Evolutionary conservation across 306 rosid species (phyloP).

Genomic region (Ceratonia siliqua): DNA sequence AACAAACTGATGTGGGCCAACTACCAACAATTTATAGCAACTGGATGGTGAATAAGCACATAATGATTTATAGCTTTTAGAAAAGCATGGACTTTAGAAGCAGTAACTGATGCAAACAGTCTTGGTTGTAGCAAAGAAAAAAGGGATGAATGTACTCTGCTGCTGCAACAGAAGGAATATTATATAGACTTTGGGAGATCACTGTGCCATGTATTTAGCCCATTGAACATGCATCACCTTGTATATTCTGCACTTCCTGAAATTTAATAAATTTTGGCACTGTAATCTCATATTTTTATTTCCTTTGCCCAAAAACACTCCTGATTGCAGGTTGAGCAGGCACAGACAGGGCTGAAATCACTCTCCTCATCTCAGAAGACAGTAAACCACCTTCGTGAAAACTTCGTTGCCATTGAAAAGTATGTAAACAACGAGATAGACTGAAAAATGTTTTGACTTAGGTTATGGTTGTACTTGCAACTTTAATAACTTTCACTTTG

Average conservation of each 20-base stretch:
- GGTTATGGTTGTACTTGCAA: conserved; percentile 20
- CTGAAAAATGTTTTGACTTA: conserved; percentile 21
- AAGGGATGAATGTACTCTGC: not conserved
- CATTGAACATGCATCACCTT: conserved; percentile 12
- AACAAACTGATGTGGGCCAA: not conserved
- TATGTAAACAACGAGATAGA: conserved; percentile 50
- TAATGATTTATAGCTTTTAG: not conserved
- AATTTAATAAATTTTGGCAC: conserved; percentile 26
- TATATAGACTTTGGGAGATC: conserved; percentile 22
- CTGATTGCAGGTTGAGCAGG: conserved; percentile 85
- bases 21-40: not conserved
- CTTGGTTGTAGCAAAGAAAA: not conserved
- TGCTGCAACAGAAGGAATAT: conserved; percentile 9
- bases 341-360: conserved; percentile 84
- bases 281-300: conserved; percentile 25
- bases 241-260: conserved; percentile 14
- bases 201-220: not conserved
- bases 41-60: not conserved
- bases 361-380: conserved; percentile 71
- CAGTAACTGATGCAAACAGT: not conserved
- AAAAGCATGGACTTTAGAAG: not conserved
- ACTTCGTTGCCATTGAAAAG: conserved; percentile 90
- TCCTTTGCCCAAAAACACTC: conserved; percentile 30
- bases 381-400: conserved; percentile 75
- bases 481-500: conserved; percentile 25